A percentile compares a stretch with the other conserved stretches of the same genome.
These are phyloP conservation scores for Cymodocea nodosa DNA, from an alignment of 116 monocot genomes.

Conservation along the genomic window DNA sequence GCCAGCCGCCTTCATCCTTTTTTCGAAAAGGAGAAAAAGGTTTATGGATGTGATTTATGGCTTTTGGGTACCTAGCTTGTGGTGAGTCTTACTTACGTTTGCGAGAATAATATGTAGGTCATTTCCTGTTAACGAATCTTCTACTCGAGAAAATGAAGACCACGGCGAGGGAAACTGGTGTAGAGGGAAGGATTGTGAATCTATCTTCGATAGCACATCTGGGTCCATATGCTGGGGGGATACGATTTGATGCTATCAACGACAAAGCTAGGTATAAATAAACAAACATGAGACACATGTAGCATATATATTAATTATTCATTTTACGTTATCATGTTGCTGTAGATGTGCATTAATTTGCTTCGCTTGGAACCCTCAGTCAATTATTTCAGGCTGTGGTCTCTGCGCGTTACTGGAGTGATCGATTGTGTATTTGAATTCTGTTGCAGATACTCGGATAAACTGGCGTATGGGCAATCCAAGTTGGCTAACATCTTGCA, in stretches of 20 bases:
- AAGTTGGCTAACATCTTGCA: slow-evolving; percentile 92
- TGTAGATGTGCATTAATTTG: too few species aligned
- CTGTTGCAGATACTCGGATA: slow-evolving; percentile 84
- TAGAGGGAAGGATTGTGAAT: slow-evolving; percentile 68
- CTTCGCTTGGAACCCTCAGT: too few species aligned
- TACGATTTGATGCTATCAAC: slow-evolving; percentile 51
- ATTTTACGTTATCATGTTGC: neutral
- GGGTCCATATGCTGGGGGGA: slow-evolving; percentile 47
- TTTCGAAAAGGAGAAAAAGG: too few species aligned
- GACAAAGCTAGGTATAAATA: slow-evolving; percentile 12
- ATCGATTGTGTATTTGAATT: too few species aligned
- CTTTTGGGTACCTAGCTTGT: too few species aligned
- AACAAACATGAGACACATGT: neutral
- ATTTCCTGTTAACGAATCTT: too few species aligned
- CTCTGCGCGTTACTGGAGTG: too few species aligned
- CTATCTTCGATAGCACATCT: slow-evolving; percentile 65
- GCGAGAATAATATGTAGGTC: too few species aligned
- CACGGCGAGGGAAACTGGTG: slow-evolving; percentile 48
- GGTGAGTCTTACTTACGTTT: too few species aligned
- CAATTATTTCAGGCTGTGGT: too few species aligned
- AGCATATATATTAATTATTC: neutral
- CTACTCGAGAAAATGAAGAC: slow-evolving; percentile 71
- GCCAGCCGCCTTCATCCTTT: too few species aligned
- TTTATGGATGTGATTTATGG: too few species aligned
- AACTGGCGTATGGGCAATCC: slow-evolving; percentile 86